Base-by-base conservation (phyloP, 164 flowering plant genomes). In the Piper betle region DNA sequence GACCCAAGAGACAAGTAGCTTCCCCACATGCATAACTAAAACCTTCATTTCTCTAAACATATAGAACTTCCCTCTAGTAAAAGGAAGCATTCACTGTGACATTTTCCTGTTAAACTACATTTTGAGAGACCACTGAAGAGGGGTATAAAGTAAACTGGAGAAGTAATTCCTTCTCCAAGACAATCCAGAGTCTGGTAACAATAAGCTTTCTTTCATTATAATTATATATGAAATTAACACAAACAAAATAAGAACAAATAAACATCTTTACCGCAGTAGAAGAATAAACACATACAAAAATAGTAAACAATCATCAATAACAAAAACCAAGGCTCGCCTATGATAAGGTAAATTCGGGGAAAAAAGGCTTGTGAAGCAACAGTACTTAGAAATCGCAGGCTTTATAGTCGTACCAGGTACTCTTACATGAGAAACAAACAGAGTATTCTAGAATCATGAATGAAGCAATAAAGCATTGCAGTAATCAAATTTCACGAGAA, bases 161-260 rank as follows among this genome's bases (percentile, higher is more conserved):
- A 66, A 64, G 67, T 70, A 61, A 63, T 65, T 60, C 52, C 74
- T 64, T 78, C 58, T 39, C 58, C 58, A 18, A 68, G 69, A 54
- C 76, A 73, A 69, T 64, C 87, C 57, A 91, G 66, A 62, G 90
- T 94, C 97, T 91, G 85, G 33, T 60, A 41, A 67, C 78, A 60
- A 41, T 64, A 61, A 53, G 16, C 16, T 9, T 5, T 53, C 18
- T 4, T 10, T 3, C 33, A 19, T 16, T 18, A 17, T n/a, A 3
- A 0, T 4, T 20, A 10, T 37, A 55, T 12, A 55, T 19, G 6
- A 4, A 16, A 8, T 3, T 10, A 55, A 37, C 57, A 16, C 20
- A 10, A 17, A 55, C 18, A 55, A 8, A 4, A 19, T 19, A 37
- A 55, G 13, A 20, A 2, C 10, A 55, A 37, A 20, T 19, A 4